These are phyloP conservation scores for Colletotrichum orchidophilum DNA, from an alignment of 2,329 filamentous ascomycete genomes.

Conservation along the genomic window DNA sequence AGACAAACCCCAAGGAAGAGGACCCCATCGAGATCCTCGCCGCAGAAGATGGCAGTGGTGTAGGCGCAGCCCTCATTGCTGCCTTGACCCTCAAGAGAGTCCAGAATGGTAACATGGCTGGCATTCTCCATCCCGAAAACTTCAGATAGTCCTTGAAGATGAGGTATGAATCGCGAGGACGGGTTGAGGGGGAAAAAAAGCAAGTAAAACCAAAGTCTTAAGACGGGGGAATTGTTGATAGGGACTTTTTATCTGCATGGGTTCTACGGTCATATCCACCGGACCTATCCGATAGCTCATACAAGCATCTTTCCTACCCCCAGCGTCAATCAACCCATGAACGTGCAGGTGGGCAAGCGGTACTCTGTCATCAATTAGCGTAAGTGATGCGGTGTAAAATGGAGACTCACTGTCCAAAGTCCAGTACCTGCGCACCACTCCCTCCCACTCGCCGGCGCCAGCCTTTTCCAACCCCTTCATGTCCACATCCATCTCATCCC, in stretches of 20 bases:
- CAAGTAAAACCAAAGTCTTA: constrained; percentile 19
- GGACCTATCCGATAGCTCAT: constrained; percentile 25
- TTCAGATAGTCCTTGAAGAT: constrained; percentile 51
- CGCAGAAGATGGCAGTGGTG: constrained; percentile 95
- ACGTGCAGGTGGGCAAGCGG: constrained; percentile 77
- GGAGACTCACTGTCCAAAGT: constrained; percentile 72
- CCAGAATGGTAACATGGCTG: constrained; percentile 69
- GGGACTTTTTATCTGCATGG: constrained; percentile 24
- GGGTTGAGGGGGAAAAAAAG: constrained; percentile 36
- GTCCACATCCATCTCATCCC: constrained; percentile 81
- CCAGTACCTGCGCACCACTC: constrained; percentile 91
- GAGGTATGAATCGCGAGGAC: background rate
- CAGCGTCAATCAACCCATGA: constrained; percentile 65
- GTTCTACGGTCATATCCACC: constrained; percentile 17
- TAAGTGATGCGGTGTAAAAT: background rate
- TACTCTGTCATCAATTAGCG: constrained; percentile 63
- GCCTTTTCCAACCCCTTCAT: constrained; percentile 70
- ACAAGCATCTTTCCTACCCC: constrained; percentile 7
- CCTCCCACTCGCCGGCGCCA: constrained; percentile 83
- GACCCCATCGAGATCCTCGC: constrained; percentile 89
- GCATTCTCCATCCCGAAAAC: constrained; percentile 73
- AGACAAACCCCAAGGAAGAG: constrained; percentile 74
- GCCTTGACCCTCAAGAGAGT: constrained; percentile 73
- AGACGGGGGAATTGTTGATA: constrained; percentile 36
- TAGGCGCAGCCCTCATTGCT: constrained; percentile 95